A percentile compares a stretch with the other conserved stretches of the same genome.
Evolutionary conservation across 192 early-diverging fungal species (phyloP).

Genomic region (Umbelopsis ramanniana): DNA sequence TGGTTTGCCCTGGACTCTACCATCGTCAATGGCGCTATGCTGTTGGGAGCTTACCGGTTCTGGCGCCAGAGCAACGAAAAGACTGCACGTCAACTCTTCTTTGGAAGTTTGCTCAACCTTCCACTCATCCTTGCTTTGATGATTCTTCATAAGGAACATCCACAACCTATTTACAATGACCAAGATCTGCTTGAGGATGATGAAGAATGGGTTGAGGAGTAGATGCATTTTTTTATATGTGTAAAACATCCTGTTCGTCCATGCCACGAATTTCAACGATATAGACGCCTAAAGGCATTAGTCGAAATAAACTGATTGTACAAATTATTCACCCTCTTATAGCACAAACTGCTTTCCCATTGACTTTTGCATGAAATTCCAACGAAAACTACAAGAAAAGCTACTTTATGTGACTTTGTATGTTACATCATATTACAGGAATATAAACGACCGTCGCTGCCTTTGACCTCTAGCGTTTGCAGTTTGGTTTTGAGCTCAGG

Average conservation of each 20-base stretch:
- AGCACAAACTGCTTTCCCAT: not conserved
- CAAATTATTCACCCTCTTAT: too few relatives aligned
- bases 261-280: too few relatives aligned
- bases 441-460: conserved; percentile 6
- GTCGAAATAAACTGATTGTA: too few relatives aligned
- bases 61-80: conserved; percentile 81
- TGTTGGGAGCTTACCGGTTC: conserved; percentile 73
- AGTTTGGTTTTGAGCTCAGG: not conserved
- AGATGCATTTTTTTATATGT: not conserved
- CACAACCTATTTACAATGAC: not conserved
- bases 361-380: too few relatives aligned
- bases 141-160: conserved; percentile 79
- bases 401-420: not conserved
- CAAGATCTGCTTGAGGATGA: conserved; percentile 9
- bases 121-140: conserved; percentile 85
- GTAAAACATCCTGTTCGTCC: too few relatives aligned
- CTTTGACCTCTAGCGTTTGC: not conserved
- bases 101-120: conserved; percentile 88
- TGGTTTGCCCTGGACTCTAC: conserved; percentile 81
- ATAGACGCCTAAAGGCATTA: too few relatives aligned
- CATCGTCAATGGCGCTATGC: conserved; percentile 77
- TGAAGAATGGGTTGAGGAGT: conserved; percentile 31
- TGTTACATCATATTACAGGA: conserved; percentile 19
- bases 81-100: conserved; percentile 88
- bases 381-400: too few relatives aligned